A percentile compares a stretch with the other conserved stretches of the same genome.
phyloP scores from a whole-genome alignment of 2,329 filamentous ascomycete genomes.

The Monilinia fructicola region DNA sequence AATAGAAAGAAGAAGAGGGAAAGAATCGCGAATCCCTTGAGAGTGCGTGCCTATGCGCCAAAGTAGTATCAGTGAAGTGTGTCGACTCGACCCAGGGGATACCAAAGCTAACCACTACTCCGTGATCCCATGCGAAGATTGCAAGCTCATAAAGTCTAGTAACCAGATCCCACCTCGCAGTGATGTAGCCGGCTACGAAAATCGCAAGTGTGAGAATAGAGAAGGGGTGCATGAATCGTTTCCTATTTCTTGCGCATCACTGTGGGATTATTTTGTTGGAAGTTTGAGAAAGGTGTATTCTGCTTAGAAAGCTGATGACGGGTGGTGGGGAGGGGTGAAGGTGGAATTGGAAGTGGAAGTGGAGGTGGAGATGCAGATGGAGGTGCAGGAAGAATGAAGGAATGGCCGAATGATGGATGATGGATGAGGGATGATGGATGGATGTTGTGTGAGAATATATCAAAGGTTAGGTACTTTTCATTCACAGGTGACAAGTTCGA shows the following conservation, averaged over 20 bases:
- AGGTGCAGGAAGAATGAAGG: not conserved
- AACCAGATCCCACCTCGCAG: constrained; percentile 97
- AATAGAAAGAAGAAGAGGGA: constrained; percentile 83
- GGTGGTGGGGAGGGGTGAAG: not conserved
- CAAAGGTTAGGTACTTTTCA: not conserved
- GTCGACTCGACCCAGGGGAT: not conserved
- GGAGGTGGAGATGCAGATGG: not conserved
- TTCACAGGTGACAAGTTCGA: constrained; percentile 5
- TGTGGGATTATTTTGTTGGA: not conserved
- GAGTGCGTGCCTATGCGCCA: constrained; percentile 66
- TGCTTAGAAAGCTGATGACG: not conserved
- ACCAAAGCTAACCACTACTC: constrained; percentile 71
- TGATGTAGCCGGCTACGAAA: constrained; percentile 99
- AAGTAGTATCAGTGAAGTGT: constrained; percentile 25
- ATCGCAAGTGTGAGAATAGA: constrained; percentile 93
- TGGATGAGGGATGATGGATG: not conserved
- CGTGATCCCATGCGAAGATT: constrained; percentile 98
- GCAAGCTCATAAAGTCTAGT: constrained; percentile 95
- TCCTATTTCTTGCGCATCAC: constrained; percentile 39
- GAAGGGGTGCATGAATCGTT: constrained; percentile 83
- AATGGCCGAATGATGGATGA: not conserved
- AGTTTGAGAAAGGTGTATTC: not conserved
- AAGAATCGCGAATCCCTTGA: constrained; percentile 80
- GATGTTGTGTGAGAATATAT: not conserved
- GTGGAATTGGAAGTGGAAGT: not conserved